Base-by-base conservation (phyloP, 768 basidiomycete genomes). In the Boletus edulis region DNA sequence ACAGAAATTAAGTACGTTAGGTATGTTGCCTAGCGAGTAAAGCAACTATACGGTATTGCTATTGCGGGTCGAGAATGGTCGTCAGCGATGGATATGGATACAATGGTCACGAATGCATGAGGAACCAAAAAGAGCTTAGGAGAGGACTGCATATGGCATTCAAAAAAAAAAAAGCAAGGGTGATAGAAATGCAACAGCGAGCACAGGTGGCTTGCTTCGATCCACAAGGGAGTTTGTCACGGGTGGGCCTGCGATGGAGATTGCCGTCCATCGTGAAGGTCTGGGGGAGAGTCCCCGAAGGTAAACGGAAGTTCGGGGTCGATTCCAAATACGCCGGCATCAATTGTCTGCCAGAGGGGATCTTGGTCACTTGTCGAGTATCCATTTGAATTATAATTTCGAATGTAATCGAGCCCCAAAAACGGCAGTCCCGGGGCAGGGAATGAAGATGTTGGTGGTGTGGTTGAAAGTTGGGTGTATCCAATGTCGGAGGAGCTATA, bases 251-350 rank as follows among this genome's bases (percentile, higher is more conserved):
- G 60, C 6, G 70, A 44, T 24, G 69, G 64, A 14, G 70, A 67
- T 46, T 68, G 70, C 24, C 60, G 62, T 7, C 61, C 70, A 18
- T 72, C 70, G 24, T 62, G 69, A 48, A 62, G 44, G 39, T 71
- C 70, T 10, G 66, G 18, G 9, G 70, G 29, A 37, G 73, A 55
- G 14, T 78, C 78, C 24, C 72, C 72, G 37, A 80, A 70, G 22
- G 81, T 80, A 70, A 92, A 92, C 22, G 89, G 83, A 37, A 89
- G 74, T 66, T 91, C 90, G 52, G 88, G 88, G 67, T 91, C 87
- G 60, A 81, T 79, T 52, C 84, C 85, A 72, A 91, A 91, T 34
- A 84, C 83, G 49, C 83, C 79, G 55, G 82, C 78, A 67, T 91
- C 91, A 64, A 90, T 87, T 63, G 81, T 81, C 59, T 78, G 77